These are phyloP conservation scores for Dothistroma pini DNA, from an alignment of 2,329 filamentous ascomycete genomes.

Conservation along the genomic window DNA sequence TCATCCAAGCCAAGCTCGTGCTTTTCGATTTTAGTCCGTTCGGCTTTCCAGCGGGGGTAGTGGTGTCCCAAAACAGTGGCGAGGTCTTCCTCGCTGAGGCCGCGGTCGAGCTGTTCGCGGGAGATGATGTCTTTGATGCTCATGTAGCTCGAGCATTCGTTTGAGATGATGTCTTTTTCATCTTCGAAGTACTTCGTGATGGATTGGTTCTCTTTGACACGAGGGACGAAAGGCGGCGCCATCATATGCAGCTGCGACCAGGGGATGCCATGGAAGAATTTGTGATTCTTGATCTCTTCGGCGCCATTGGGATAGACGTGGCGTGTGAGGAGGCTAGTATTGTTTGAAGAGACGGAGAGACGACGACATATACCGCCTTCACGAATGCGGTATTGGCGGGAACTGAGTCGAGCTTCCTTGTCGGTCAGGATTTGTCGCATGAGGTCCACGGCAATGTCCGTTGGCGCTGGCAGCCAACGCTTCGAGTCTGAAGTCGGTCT, in stretches of 20 bases:
- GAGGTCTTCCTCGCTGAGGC: constrained; percentile 14
- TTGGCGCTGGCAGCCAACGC: constrained; percentile 51
- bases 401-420: constrained; percentile 71
- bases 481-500: constrained; percentile 47
- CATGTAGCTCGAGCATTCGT: constrained; percentile 28
- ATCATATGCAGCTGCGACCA: constrained; percentile 73
- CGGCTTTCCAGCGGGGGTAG: constrained; percentile 23
- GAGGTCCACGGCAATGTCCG: constrained; percentile 70
- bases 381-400: constrained; percentile 67
- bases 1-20: constrained; percentile 30
- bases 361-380: constrained; percentile 44
- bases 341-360: constrained; percentile 48
- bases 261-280: constrained; percentile 74
- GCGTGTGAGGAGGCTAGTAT: constrained; percentile 25
- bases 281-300: constrained; percentile 82
- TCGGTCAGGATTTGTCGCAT: constrained; percentile 69
- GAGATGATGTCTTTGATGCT: constrained; percentile 14
- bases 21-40: constrained; percentile 29
- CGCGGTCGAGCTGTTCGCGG: constrained; percentile 20
- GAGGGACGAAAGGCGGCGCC: constrained; percentile 74
- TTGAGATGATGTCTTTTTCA: constrained; percentile 61
- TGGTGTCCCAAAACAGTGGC: constrained; percentile 12
- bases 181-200: constrained; percentile 86
- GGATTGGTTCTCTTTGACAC: constrained; percentile 51
- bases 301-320: constrained; percentile 79